Evolutionary conservation across 305 asterid genomes (phyloP), one percentile per base, ranked within the genome.

Genomic region (Rubia balearica): DNA sequence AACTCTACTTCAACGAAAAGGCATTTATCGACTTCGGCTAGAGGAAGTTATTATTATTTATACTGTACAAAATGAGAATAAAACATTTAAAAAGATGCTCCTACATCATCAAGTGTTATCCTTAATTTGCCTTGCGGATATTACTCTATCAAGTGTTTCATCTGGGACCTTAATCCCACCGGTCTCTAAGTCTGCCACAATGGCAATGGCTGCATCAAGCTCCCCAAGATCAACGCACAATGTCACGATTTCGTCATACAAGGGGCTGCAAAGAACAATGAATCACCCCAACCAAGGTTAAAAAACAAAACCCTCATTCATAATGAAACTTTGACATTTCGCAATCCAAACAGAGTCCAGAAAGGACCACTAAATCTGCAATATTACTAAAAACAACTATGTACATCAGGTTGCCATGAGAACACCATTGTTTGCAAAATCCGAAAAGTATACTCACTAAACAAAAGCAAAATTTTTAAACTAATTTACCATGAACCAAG

Each of bases 161-260:
- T 91, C 96, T 6, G 90, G 77, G 66, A 94, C 99, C 77, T 86
- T 83, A 83, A 94, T 85, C 65, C 97, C 99, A 61, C 89, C 81
- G 8, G 96, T 89, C 87, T 94, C 98, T 85, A 94, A 74, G 78
- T 94, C 96, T 10, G 97, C 90, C 17, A 91, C 97, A 57, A 94
- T 85, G 77, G 97, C 99, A 61, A 94, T 76, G 30, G 99, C 89
- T 16, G 99, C 96, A 66, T 94, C 99, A 21, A 91, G 89, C 65
- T 94, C 99, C 69, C 95, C 97, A 56, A 91, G 90, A 77, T 94
- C 99, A 61, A 94, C 83, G 67, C 99, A 91, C 71, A 88, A 63
- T 57, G 82, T 79, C 70, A 94, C 83, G 67, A 89, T 78, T 78
- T 94, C 99, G 5, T 94, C 95, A n/a, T 91, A 94, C 84, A 94